Base-by-base conservation (phyloP, 2,329 filamentous ascomycete genomes). In the Dichotomopilus funicola region DNA sequence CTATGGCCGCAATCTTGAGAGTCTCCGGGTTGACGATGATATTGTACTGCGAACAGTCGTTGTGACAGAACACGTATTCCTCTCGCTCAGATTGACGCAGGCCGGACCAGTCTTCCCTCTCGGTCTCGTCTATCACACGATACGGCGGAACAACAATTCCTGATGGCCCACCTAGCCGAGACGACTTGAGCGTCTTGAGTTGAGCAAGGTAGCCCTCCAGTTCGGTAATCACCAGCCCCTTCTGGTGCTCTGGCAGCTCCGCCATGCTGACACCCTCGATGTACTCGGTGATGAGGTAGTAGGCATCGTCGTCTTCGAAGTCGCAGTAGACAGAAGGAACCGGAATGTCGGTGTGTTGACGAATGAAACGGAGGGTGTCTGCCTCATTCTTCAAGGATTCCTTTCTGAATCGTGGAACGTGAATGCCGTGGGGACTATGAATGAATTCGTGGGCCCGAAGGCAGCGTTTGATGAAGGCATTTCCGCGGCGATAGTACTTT, bases 241-340 rank as follows among this genome's bases (percentile, higher is more conserved):
- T 66, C 41, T 67, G 54, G 6, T 63, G 60, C 2, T 65, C 64
- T 6, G 50, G 9, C 7, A 71, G 63, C 7, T 65, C 57, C 31
- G 61, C 55, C 67, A 71, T 67, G 49, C 44, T 55, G 4, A 67
- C 64, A 8, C 69, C 68, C 31, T 65, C 56, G 33, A 71, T 59
- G 51, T 63, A 66, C 51, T 70, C 64, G 10, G 63, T 68, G 12
- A 68, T 60, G 35, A 70, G 42, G 53, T 67, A 68, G 46, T 62
- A 66, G 12, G 67, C 66, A 4, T 62, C 65, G 50, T 67, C 64
- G 46, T 70, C 67, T 43, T 69, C 64, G 47, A 69, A 68, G 51
- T 62, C 58, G 42, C 58, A 62, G 40, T 62, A 59, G 2, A 67
- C 19, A 0, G 51, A 54, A 7, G 66, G 67, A 1, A 70, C 56